These are phyloP conservation scores for Neurospora tetraspora DNA, from an alignment of 495 filamentous ascomycete genomes.

Conservation along the genomic window DNA sequence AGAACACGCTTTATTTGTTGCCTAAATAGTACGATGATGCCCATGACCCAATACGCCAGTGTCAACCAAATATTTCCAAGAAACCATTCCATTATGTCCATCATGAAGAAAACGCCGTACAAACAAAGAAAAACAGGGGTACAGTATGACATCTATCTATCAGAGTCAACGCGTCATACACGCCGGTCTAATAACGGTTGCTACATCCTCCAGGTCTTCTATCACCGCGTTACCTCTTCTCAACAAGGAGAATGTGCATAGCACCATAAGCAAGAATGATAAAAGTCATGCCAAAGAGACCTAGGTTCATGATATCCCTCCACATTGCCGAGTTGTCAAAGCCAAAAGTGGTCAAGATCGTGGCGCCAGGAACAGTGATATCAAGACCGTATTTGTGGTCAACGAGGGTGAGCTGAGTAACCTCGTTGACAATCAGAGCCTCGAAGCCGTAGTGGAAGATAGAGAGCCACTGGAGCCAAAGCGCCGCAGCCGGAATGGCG, in stretches of 20 bases:
- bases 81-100: background rate
- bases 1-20: background rate
- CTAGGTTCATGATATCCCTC: constrained; percentile 74
- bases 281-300: constrained; percentile 70
- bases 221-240: constrained; percentile 55
- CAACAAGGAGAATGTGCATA: constrained; percentile 89
- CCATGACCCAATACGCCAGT: background rate
- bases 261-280: constrained; percentile 81
- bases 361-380: constrained; percentile 90
- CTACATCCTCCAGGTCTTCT: background rate
- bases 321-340: constrained; percentile 79
- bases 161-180: background rate
- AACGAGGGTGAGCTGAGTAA: constrained; percentile 76
- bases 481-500: constrained; percentile 69
- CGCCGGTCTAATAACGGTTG: background rate
- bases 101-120: background rate
- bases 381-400: constrained; percentile 93
- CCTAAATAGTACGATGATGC: background rate
- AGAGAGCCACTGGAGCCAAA: constrained; percentile 92
- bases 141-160: background rate
- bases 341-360: constrained; percentile 88
- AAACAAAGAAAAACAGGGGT: background rate
- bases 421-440: constrained; percentile 94
- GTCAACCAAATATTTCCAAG: background rate
- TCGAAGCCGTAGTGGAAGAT: constrained; percentile 99